Conservation (phyloP, 2,329 filamentous ascomycete species). For the Aspergillus oerlinghausenensis region DNA sequence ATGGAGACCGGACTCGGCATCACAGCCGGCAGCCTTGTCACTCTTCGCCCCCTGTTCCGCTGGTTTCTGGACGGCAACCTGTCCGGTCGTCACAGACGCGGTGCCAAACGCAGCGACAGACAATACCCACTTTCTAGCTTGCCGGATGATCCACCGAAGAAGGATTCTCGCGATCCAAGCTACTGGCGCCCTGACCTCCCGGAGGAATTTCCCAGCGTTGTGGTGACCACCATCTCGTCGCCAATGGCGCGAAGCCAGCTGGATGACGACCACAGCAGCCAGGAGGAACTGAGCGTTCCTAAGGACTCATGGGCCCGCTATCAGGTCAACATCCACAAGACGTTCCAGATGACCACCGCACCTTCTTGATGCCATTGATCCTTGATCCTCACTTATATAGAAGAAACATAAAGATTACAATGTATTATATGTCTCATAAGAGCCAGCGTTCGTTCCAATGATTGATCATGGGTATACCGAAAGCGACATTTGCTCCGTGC, state of each 20-base stretch:
- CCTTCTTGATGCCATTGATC: neutral
- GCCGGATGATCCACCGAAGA: neutral
- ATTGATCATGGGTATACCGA: too few species aligned
- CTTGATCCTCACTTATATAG: neutral
- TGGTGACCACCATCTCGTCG: constrained; percentile 22
- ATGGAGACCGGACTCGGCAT: constrained; percentile 34
- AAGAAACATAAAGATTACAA: neutral
- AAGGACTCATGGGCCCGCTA: neutral
- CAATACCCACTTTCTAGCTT: neutral
- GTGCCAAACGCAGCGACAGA: neutral
- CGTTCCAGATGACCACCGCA: neutral
- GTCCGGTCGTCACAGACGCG: neutral
- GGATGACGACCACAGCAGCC: constrained; percentile 10
- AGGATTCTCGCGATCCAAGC: neutral
- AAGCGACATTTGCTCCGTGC: too few species aligned
- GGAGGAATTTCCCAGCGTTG: constrained; percentile 15
- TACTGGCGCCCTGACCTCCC: neutral
- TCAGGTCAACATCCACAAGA: neutral
- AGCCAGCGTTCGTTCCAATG: too few species aligned
- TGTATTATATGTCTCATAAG: neutral
- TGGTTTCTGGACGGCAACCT: neutral
- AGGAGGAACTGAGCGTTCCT: constrained; percentile 16
- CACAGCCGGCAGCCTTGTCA: constrained; percentile 30
- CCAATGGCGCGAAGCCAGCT: constrained; percentile 1
- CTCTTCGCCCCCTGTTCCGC: constrained; percentile 44